Evolutionary conservation across 176 grass and related monocot genomes (phyloP), one percentile per base, ranked within the genome.

Genomic region (Tillandsia fasciculata): DNA sequence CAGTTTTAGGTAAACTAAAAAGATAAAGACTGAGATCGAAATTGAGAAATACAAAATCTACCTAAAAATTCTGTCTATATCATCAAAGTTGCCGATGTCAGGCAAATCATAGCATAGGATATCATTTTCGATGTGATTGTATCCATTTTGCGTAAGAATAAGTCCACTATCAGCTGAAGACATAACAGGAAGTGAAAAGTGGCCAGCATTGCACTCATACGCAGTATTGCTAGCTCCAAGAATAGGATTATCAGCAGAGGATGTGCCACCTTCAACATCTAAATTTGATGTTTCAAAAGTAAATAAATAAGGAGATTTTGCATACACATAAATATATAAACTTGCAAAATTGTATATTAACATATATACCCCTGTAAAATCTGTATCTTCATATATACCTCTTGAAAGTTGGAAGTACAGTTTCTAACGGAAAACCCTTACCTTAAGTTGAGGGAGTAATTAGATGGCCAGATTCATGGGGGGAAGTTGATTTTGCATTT

Each of bases 21-120:
- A 51, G 49, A 70, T n/a, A 52, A 42, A 6, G 33, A 42, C 33
- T 42, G 33, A 42, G 33, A 42, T 42, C 4, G 5, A 5, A 42
- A 42, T 42, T 42, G 33, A 42, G 33, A 42, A 42, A 58, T 58
- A 13, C 9, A 4, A 17, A 11, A 27, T 50, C 28, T 77, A 77
- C 74, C 88, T 80, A 24, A 65, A 64, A 42, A 64, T 73, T 69
- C 49, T 28, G 12, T 74, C 65, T 23, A 91, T 26, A 63, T 87
- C 81, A n/a, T 82, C 65, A 10, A 91, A 77, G 74, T 22, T 28
- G 2, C 0, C 72, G 3, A 85, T 79, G 14, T 85, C 82, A 61
- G 78, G 70, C 79, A 72, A 87, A 48, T 85, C 79, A 26, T 49
- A 61, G 72, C 58, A 66, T 23, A 87, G 53, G 50, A 53, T 2